Evolutionary conservation across 2,329 filamentous ascomycete species (phyloP), one percentile per base, ranked within the genome.

Genomic region (Pezizomycotina sp.): DNA sequence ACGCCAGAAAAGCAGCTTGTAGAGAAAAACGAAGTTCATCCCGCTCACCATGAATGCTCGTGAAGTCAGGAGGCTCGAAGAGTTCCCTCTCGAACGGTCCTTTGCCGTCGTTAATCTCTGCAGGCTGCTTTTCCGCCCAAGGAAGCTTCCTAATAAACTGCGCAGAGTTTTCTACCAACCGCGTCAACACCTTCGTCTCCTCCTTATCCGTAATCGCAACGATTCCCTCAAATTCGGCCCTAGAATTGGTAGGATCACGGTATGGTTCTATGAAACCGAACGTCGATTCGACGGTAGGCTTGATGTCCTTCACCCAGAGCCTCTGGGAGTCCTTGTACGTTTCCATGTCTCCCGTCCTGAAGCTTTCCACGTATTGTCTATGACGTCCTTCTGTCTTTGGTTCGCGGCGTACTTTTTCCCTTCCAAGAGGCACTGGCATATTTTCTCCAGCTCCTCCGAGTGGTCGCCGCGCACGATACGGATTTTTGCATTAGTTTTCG

Each of bases 401-500:
- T 84, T 86, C 38, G 73, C 74, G 20, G 75, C 66, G 48, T 77
- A 69, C 45, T 74, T 65, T 9, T 67, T 69, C 2, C 80, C 80
- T 51, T 70, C 69, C 50, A 69, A 70, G 52, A 76, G 70, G 50
- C 71, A 72, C n/a, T 64, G 61, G 7, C 71, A 63, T 42, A 82
- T 74, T 30, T 65, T 66, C 34, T 64, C 65, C 74, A 89, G 76
- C 56, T 83, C 73, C 34, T 71, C 64, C 2, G 68, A 59, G 50
- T 86, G 65, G 53, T 89, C 81, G 19, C 80, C 80, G 50, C 76
- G 83, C 4, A 77, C 65, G 8, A 89, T 60, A 49, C 65, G 72
- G 47, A 83, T 61, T 22, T 63, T 25, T 61, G 61, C 31, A 60
- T 54, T 12, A 58, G 42, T 25, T 51, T 48, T 12, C 56, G 56